These are phyloP conservation scores for Hymenoscyphus repandus DNA, from an alignment of 2,329 filamentous ascomycete species.

Conservation along the genomic window DNA sequence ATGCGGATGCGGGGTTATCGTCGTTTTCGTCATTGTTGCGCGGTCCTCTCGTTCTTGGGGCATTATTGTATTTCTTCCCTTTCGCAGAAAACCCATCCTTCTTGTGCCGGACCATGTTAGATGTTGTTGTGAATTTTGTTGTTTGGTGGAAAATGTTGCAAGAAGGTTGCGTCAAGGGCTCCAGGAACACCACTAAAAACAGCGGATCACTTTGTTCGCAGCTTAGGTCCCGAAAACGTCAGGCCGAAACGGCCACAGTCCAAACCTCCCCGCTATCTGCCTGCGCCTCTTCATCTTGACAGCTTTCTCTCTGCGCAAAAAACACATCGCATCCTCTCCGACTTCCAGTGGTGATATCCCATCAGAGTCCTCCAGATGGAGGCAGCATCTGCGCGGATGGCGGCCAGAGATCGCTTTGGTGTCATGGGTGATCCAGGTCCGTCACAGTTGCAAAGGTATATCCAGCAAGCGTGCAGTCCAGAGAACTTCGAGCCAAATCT, in stretches of 20 bases:
- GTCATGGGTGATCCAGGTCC: conserved; percentile 72
- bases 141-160: no score
- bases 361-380: conserved; percentile 58
- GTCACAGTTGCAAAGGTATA: conserved; percentile 89
- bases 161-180: no score
- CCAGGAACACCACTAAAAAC: no score
- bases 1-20: conserved; percentile 30
- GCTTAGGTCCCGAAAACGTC: background rate
- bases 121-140: no score
- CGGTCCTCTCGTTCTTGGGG: conserved; percentile 50
- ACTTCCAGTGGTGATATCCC: conserved; percentile 16
- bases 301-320: conserved; percentile 12
- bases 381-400: conserved; percentile 91
- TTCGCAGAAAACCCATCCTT: conserved; percentile 68
- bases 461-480: conserved; percentile 92
- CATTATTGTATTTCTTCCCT: conserved; percentile 64
- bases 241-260: background rate
- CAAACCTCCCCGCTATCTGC: conserved; percentile 5
- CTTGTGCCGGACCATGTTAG: conserved; percentile 85
- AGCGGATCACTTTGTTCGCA: background rate
- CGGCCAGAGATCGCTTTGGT: conserved; percentile 88
- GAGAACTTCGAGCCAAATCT: conserved; percentile 98
- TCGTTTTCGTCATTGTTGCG: conserved; percentile 38
- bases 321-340: conserved; percentile 3
- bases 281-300: conserved; percentile 14